These are phyloP conservation scores for Dissophora ornata DNA, from an alignment of 192 early-diverging fungal genomes.

Conservation along the genomic window DNA sequence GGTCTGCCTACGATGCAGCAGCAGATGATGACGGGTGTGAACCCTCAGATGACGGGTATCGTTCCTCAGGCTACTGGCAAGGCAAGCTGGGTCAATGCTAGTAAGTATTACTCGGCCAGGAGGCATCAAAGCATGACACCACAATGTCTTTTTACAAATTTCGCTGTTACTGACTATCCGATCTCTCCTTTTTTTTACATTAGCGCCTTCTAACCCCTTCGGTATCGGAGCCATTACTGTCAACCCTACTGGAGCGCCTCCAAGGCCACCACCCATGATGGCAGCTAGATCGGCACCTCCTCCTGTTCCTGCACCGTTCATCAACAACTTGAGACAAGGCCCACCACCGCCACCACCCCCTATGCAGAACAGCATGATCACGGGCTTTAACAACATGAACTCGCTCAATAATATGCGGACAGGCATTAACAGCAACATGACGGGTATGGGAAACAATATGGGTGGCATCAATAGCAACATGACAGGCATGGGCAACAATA, in stretches of 20 bases:
- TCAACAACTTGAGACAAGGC: constrained; percentile 42
- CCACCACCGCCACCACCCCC: constrained; percentile 50
- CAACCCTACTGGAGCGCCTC: constrained; percentile 45
- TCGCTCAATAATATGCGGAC: constrained; percentile 37
- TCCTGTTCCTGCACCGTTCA: constrained; percentile 45
- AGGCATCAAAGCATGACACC: too few species aligned
- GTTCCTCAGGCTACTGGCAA: constrained; percentile 52
- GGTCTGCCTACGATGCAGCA: constrained; percentile 51
- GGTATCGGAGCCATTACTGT: constrained; percentile 50
- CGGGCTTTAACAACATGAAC: constrained; percentile 47
- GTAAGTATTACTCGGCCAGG: constrained; percentile 26
- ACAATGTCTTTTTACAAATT: background rate
- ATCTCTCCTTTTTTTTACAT: background rate
- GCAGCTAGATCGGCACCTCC: constrained; percentile 47
- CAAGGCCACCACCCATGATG: constrained; percentile 28
- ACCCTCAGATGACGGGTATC: constrained; percentile 42
- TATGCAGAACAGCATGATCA: constrained; percentile 50
- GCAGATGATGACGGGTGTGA: constrained; percentile 52
- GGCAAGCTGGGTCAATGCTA: constrained; percentile 55
- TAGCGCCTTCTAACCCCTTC: constrained; percentile 47
- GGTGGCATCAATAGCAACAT: constrained; percentile 11
- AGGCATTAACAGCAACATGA: constrained; percentile 37
- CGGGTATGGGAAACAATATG: constrained; percentile 27
- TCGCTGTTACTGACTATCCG: background rate
- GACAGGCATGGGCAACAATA: constrained; percentile 13